Conservation (phyloP, 495 filamentous ascomycete genomes). For the Delitschia confertaspora region DNA sequence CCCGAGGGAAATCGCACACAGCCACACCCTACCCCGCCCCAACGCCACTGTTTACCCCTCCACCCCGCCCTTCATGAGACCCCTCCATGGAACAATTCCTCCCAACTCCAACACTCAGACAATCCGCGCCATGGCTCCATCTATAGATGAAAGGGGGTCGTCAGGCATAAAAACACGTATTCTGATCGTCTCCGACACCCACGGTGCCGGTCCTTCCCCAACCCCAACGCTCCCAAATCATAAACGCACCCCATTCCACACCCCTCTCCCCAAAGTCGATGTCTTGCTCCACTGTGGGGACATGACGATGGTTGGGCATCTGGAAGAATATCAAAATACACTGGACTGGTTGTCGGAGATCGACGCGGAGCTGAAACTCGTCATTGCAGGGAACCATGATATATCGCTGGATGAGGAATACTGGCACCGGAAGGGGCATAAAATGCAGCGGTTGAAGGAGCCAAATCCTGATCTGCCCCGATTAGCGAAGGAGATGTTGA, state of each 20-base stretch:
- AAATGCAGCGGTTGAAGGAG: constrained; percentile 21
- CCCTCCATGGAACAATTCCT: no score
- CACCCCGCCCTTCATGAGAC: no score
- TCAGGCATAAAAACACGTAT: constrained; percentile 25
- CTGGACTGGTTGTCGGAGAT: constrained; percentile 48
- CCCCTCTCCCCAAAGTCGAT: constrained; percentile 44
- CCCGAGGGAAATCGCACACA: no score
- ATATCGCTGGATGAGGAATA: constrained; percentile 55
- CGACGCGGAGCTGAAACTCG: constrained; percentile 61
- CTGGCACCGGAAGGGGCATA: constrained; percentile 30
- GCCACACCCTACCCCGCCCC: no score
- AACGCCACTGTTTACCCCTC: no score
- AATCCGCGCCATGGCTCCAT: constrained; percentile 3
- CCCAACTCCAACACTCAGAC: no score
- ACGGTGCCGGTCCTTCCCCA: constrained; percentile 12
- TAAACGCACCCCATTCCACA: constrained; percentile 23
- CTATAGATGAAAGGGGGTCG: no score
- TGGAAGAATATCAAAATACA: constrained; percentile 44
- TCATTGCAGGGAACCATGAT: constrained; percentile 79
- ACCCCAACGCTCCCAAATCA: background rate
- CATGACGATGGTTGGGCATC: constrained; percentile 54
- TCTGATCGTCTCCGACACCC: constrained; percentile 35
- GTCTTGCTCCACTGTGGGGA: constrained; percentile 69
- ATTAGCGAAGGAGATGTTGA: constrained; percentile 39
- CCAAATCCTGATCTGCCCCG: constrained; percentile 10